phyloP scores from a whole-genome alignment of 2,329 filamentous ascomycete genomes.

The Botrytis aclada region DNA sequence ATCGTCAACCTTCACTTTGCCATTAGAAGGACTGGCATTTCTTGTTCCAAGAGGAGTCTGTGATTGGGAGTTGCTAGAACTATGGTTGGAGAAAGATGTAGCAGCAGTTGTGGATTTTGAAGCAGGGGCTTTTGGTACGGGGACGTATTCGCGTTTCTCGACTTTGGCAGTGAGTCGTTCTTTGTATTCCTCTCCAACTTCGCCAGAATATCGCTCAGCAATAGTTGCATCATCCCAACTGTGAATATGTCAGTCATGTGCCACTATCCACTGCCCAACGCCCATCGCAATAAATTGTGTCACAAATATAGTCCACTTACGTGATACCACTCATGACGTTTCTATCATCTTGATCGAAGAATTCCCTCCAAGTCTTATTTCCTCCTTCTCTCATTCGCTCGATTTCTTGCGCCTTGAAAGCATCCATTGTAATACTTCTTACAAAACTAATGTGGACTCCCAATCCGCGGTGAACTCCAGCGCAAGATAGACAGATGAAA shows the following conservation, averaged over 20 bases:
- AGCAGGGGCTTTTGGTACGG: constrained; percentile 54
- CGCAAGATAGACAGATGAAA: constrained; percentile 97
- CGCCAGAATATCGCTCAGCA: constrained; percentile 83
- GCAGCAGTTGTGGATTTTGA: constrained; percentile 1
- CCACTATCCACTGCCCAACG: background rate
- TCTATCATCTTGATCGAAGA: constrained; percentile 73
- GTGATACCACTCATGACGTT: constrained; percentile 62
- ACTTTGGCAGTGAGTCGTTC: constrained; percentile 83
- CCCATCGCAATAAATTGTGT: background rate
- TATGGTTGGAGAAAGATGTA: constrained; percentile 18
- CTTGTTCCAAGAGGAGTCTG: constrained; percentile 30
- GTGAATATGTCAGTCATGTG: constrained; percentile 17
- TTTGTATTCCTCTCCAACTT: constrained; percentile 93
- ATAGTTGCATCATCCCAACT: constrained; percentile 80
- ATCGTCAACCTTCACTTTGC: constrained; percentile 69
- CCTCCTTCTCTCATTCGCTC: constrained; percentile 90
- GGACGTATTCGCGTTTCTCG: constrained; percentile 82
- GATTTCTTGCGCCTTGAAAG: constrained; percentile 90
- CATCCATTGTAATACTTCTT: constrained; percentile 96
- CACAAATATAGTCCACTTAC: constrained; percentile 26
- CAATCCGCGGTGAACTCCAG: constrained; percentile 88
- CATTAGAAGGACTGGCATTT: constrained; percentile 34
- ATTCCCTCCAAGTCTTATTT: constrained; percentile 81
- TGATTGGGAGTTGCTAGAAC: constrained; percentile 18
- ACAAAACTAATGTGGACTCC: constrained; percentile 99